phyloP scores from a whole-genome alignment of 2,329 filamentous ascomycete species.

The Fusarium sp. region DNA sequence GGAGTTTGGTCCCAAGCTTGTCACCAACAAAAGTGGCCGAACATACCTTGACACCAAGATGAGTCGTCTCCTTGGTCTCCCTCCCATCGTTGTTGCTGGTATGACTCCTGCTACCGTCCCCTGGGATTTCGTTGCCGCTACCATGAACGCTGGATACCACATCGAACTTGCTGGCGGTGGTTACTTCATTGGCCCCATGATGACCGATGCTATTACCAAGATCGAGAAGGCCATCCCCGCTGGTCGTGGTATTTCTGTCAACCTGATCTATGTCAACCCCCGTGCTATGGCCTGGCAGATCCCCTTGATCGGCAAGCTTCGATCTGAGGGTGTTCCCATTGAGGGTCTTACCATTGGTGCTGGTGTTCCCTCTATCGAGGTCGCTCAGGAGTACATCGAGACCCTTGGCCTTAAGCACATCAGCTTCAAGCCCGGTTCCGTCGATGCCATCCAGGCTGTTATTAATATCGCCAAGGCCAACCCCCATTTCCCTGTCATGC shows the following conservation, averaged over 20 bases:
- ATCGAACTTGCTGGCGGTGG: constrained; percentile 91
- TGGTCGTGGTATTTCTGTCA: constrained; percentile 87
- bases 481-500: constrained; percentile 87
- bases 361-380: constrained; percentile 91
- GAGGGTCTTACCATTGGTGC: constrained; percentile 93
- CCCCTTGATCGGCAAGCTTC: constrained; percentile 80
- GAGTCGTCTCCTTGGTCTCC: constrained; percentile 84
- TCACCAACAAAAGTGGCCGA: constrained; percentile 87
- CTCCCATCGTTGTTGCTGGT: constrained; percentile 89
- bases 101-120: constrained; percentile 93
- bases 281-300: constrained; percentile 94
- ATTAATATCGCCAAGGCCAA: constrained; percentile 96
- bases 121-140: constrained; percentile 91
- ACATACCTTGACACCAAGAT: constrained; percentile 98
- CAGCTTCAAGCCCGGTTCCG: constrained; percentile 90
- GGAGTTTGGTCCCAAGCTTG: constrained; percentile 90
- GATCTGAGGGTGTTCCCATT: constrained; percentile 87
- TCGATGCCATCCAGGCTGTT: constrained; percentile 86
- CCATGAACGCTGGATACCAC: constrained; percentile 95
- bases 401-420: constrained; percentile 94
- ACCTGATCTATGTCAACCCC: constrained; percentile 91
- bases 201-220: constrained; percentile 84
- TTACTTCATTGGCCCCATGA: constrained; percentile 83
- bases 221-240: constrained; percentile 86
- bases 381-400: constrained; percentile 92